Evolutionary conservation across 2,329 filamentous ascomycete genomes (phyloP).

Genomic region (Pseudogymnoascus sp.): DNA sequence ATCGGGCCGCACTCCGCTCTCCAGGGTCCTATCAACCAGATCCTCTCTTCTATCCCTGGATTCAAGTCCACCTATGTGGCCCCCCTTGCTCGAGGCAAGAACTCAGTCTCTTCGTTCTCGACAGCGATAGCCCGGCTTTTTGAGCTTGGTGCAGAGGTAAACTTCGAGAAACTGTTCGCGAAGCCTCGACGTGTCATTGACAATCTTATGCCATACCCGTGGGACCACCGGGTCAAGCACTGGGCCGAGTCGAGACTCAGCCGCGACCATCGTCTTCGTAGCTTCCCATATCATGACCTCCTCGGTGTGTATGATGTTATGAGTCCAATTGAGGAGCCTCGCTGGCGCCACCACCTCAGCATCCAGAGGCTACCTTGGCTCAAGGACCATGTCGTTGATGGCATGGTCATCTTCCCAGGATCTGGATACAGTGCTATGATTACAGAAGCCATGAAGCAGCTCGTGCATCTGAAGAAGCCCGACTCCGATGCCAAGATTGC

Average conservation of each 20-base stretch:
- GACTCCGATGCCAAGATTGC: constrained; percentile 4
- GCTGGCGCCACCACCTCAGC: constrained; percentile 25
- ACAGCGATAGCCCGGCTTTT: constrained; percentile 16
- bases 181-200: not conserved
- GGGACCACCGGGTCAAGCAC: constrained; percentile 44
- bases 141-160: constrained; percentile 10
- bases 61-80: constrained; percentile 14
- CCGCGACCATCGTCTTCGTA: constrained; percentile 37
- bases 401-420: constrained; percentile 44
- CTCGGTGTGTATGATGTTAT: constrained; percentile 33
- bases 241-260: constrained; percentile 48
- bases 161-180: not conserved
- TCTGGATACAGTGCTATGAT: constrained; percentile 45
- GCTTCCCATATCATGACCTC: constrained; percentile 41
- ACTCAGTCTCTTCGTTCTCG: constrained; percentile 15
- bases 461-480: not conserved
- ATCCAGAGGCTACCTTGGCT: constrained; percentile 44
- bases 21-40: constrained; percentile 28
- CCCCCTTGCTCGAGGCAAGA: constrained; percentile 14
- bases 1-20: constrained; percentile 33
- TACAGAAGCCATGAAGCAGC: constrained; percentile 32
- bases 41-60: constrained; percentile 12
- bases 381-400: constrained; percentile 44
- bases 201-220: constrained; percentile 35
- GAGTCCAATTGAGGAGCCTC: constrained; percentile 16